Evolutionary conservation across 768 basidiomycete species (phyloP).

Genomic region (Leccinellum rugosiceps): DNA sequence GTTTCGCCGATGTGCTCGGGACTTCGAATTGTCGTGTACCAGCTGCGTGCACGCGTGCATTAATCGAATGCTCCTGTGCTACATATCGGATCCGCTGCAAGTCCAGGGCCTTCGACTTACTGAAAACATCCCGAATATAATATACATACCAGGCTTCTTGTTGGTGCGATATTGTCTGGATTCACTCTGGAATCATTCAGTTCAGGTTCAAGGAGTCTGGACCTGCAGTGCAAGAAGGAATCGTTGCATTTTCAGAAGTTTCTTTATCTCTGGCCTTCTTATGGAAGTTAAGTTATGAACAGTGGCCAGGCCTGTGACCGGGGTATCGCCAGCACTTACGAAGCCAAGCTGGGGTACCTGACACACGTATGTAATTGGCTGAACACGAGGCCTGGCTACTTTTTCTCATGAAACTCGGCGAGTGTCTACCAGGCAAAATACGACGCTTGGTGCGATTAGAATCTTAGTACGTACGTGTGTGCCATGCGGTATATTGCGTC

Average conservation of each 20-base stretch:
- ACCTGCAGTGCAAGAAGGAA: neutral
- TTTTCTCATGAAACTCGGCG: neutral
- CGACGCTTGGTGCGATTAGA: neutral
- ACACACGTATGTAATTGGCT: neutral
- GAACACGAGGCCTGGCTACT: neutral
- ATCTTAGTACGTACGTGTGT: neutral
- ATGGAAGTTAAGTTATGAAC: neutral
- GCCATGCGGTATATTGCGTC: neutral
- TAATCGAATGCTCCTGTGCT: neutral
- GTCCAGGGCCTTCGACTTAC: too few species aligned
- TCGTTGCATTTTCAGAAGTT: too few species aligned
- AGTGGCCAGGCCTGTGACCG: too few species aligned
- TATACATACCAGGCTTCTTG: too few species aligned
- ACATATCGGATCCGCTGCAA: neutral
- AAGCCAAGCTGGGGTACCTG: neutral
- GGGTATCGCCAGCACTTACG: neutral
- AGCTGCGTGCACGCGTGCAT: too few species aligned
- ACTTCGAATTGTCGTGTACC: neutral
- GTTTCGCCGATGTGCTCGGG: neutral
- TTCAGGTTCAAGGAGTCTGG: neutral
- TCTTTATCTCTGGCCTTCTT: neutral
- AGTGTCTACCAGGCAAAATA: neutral
- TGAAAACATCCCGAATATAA: too few species aligned
- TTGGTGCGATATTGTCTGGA: too few species aligned
- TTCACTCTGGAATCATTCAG: too few species aligned